Base-by-base conservation (phyloP, 257 asterid species). In the Penstemon barbatus region DNA sequence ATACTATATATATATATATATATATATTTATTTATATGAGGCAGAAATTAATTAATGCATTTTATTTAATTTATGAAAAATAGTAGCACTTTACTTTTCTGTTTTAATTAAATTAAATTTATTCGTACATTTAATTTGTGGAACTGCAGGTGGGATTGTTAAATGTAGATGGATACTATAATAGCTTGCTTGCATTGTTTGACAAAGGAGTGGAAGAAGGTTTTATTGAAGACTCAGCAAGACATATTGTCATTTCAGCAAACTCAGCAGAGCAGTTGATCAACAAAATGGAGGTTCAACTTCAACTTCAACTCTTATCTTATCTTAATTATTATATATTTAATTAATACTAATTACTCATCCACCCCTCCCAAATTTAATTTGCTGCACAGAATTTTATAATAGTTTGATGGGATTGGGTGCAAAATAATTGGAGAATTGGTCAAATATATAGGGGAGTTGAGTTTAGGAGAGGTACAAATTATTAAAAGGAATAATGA, bases 131-230 rank as follows among this genome's bases (percentile, higher is more conserved):
- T n/a, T n/a, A n/a, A 33, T 57, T 25, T 8, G 8, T 49, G 18
- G 61, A 61, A 51, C 0, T 15, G 18, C 83, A 88, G 90, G 88
- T 88, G 77, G 92, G 90, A 70, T 77, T 88, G 77, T 62, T 88
- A 52, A 85, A 85, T 79, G 89, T 85, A 3, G 89, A 86, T 85
- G 92, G 95, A 69, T 88, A 85, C 52, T 88, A 83, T 54, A 82
- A 88, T 67, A 76, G 82, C 71, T 79, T 88, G 81, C 83, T 87
- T 72, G 86, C 85, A 64, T 75, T 85, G 76, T 74, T 87, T 80
- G 89, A 85, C 81, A 87, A 81, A 13, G 95, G 83, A 65, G 95
- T 87, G 48, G 89, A 85, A 56, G 95, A 87, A 76, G 95, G 90
- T 38, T 88, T 88, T 78, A 85, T 88, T 51, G 75, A 75, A 63